phyloP scores from a whole-genome alignment of 257 asterid species.

The Jacaranda mimosifolia region DNA sequence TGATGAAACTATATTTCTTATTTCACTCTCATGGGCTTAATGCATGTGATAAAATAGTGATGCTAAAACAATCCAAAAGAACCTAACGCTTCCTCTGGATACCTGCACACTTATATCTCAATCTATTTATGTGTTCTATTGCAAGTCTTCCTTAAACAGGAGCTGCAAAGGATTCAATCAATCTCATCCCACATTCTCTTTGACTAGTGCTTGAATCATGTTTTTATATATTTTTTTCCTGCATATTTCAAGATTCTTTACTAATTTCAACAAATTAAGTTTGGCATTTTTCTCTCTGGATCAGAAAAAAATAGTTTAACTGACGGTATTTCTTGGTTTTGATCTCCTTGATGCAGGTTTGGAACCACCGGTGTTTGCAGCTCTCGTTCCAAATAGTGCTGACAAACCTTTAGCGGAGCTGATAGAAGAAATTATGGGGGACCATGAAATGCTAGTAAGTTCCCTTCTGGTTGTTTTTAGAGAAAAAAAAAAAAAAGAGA shows the following conservation, averaged over 20 bases:
- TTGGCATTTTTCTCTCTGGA: too few relatives aligned
- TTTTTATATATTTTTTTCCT: too few relatives aligned
- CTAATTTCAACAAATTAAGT: too few relatives aligned
- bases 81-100: neutral
- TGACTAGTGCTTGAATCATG: too few relatives aligned
- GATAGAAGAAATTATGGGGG: conserved; percentile 92
- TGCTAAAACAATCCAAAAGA: neutral
- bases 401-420: conserved; percentile 79
- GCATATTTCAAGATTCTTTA: too few relatives aligned
- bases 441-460: conserved; percentile 85
- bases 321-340: neutral
- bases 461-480: neutral
- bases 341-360: conserved; percentile 50
- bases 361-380: conserved; percentile 80
- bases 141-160: too few relatives aligned
- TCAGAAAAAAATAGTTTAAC: too few relatives aligned
- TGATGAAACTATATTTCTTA: too few relatives aligned
- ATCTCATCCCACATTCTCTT: too few relatives aligned
- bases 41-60: neutral
- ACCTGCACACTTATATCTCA: neutral
- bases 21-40: neutral
- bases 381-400: conserved; percentile 85
- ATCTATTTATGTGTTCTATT: too few relatives aligned
- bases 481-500: neutral
- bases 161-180: too few relatives aligned